Evolutionary conservation across 129 eudicot species (phyloP), one percentile per base, ranked within the genome.

Genomic region (Pittosporum tobira): DNA sequence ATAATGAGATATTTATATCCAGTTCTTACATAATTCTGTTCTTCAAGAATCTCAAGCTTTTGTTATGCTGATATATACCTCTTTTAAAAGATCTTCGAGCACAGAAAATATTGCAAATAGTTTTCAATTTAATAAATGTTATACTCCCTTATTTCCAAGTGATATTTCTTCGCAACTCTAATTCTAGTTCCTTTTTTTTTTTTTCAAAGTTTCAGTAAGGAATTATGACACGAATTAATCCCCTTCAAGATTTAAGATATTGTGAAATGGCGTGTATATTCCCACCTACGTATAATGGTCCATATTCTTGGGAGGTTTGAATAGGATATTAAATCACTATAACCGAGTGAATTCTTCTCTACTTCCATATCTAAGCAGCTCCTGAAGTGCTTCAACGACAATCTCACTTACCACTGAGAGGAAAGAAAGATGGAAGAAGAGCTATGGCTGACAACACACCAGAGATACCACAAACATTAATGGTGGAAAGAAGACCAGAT

Each of bases 401-500:
- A 67, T 34, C 69, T 43, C 47, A 69, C 57, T 67, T 70, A 57
- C 52, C 77, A 44, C 55, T 62, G n/a, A 62, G 68, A 63, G 65
- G 56, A n/a, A 69, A 75, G 55, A 77, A 68, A 61, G 86, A 80
- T 45, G 85, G 74, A 25, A 48, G 73, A 51, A 73, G 64, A 66
- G 67, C 54, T 27, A 7, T 55, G 21, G 63, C 36, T 22, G 59
- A 65, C 46, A 36, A n/a, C n/a, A n/a, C n/a, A n/a, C n/a, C n/a
- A n/a, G n/a, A n/a, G n/a, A n/a, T 58, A 26, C 65, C 79, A 50
- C 76, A 68, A 28, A 61, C 94, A 22, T 51, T 78, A 63, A 72
- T 69, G 60, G 78, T 77, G 62, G 96, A 94, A 36, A 87, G 74
- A 61, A 73, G 99, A 28, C 99, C 99, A 10, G 99, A 91, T 58